Base-by-base conservation (phyloP, 257 asterid genomes). In the Salvia splendens region DNA sequence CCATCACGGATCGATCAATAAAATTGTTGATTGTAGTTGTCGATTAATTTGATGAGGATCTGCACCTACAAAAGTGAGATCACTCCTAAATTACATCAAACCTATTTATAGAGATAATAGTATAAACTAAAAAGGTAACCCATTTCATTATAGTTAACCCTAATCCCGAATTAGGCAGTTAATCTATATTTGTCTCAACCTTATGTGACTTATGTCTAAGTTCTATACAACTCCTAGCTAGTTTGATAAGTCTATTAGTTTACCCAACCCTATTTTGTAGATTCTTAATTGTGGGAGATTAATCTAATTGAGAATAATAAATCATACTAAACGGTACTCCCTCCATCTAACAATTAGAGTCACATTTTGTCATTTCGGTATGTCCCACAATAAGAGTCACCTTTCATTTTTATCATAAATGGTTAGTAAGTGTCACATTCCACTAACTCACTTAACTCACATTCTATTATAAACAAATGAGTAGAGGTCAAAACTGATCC, bases 101-200 rank as follows among this genome's bases (percentile, higher is more conserved):
- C 56, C n/a, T 28, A 5, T 9, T 51, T 48, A 52, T 12, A 24
- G 17, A 3, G 43, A 20, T 4, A 54, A 40, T 45, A 51, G 43
- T 24, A 24, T 24, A 71, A 43, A 53, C 42, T 12, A 47, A 64
- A 45, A 64, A 64, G 15, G 72, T 64, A 72, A 65, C 64, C 67
- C 65, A 12, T 7, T 42, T 45, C 4, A 24, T 17, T 10, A 20
- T 65, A 14, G 67, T 10, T 36, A 32, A 72, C 77, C 77, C 72
- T 65, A 64, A 28, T 16, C 58, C 53, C 57, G 40, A 55, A 32
- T 35, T 55, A 56, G 72, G 52, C 30, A 57, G 77, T 73, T 65
- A 65, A 73, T 35, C 77, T 58, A 38, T 73, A 73, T 57, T 73
- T 65, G 64, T 57, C 77, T 56, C 65, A 57, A 73, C 77, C 30